phyloP scores from a whole-genome alignment of 495 filamentous ascomycete genomes.

The Neurospora discreta region DNA sequence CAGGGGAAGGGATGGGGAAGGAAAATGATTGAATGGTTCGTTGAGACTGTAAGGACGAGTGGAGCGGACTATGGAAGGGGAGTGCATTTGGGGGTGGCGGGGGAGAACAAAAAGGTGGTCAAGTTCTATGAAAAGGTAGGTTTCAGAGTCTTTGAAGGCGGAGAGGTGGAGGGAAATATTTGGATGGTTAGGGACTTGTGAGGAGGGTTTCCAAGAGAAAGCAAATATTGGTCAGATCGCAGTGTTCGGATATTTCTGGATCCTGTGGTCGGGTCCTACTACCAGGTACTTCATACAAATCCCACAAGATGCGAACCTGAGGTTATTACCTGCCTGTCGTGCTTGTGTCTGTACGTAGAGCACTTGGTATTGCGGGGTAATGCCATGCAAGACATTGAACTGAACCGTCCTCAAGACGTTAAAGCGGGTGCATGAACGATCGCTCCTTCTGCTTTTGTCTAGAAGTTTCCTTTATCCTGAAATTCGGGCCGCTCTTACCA shows the following conservation, averaged over 20 bases:
- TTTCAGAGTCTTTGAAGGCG: conserved; percentile 24
- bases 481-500: background rate
- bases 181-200: conserved; percentile 30
- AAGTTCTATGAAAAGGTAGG: conserved; percentile 31
- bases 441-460: background rate
- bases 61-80: conserved; percentile 20
- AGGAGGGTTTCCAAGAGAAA: background rate
- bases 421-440: background rate
- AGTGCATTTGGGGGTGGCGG: conserved; percentile 25
- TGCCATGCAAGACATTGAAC: too few species aligned
- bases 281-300: too few species aligned
- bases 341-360: too few species aligned
- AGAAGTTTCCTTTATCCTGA: background rate
- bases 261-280: background rate
- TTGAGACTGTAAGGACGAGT: conserved; percentile 19
- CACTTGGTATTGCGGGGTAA: too few species aligned
- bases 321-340: too few species aligned
- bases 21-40: conserved; percentile 26
- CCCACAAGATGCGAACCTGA: too few species aligned
- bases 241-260: background rate
- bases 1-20: conserved; percentile 28
- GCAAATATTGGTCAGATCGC: too few species aligned
- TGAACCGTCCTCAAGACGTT: too few species aligned
- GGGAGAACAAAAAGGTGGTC: conserved; percentile 33
- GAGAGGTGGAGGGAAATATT: conserved; percentile 23